Evolutionary conservation across 2,329 filamentous ascomycete genomes (phyloP).

Genomic region (Ascochyta clinopodiicola): DNA sequence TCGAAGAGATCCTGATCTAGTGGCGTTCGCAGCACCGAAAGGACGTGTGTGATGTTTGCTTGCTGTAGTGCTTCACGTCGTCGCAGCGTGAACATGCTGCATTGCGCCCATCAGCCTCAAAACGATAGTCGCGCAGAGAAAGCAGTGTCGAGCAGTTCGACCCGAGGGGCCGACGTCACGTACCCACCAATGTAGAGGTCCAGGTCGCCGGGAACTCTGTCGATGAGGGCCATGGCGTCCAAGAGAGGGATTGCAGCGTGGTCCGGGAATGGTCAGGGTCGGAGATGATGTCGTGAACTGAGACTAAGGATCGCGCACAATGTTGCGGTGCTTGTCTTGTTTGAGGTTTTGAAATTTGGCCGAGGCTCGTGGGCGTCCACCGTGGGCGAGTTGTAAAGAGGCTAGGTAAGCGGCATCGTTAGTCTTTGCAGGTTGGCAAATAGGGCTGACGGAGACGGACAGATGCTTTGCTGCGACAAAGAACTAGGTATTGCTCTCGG

Average conservation of each 20-base stretch:
- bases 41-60: constrained; percentile 83
- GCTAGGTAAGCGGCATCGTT: constrained; percentile 19
- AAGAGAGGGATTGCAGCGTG: constrained; percentile 7
- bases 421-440: constrained; percentile 6
- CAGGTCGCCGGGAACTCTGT: constrained; percentile 71
- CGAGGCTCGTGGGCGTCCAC: constrained; percentile 24
- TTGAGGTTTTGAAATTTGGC: constrained; percentile 31
- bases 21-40: constrained; percentile 78
- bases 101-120: constrained; percentile 33
- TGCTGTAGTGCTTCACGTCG: constrained; percentile 73
- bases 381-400: constrained; percentile 17
- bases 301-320: constrained; percentile 20
- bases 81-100: constrained; percentile 79
- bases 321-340: constrained; percentile 23
- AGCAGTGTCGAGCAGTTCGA: constrained; percentile 23
- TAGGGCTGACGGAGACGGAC: constrained; percentile 16
- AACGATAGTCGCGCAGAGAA: constrained; percentile 18
- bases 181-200: constrained; percentile 83
- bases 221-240: constrained; percentile 63
- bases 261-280: constrained; percentile 25
- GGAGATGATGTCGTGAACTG: constrained; percentile 28
- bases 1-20: constrained; percentile 63
- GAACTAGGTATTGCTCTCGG: background rate
- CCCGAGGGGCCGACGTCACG: constrained; percentile 41
- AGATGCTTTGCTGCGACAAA: constrained; percentile 4